Conservation (phyloP, 2,329 filamentous ascomycete species). For the Elsinoe batatas region DNA sequence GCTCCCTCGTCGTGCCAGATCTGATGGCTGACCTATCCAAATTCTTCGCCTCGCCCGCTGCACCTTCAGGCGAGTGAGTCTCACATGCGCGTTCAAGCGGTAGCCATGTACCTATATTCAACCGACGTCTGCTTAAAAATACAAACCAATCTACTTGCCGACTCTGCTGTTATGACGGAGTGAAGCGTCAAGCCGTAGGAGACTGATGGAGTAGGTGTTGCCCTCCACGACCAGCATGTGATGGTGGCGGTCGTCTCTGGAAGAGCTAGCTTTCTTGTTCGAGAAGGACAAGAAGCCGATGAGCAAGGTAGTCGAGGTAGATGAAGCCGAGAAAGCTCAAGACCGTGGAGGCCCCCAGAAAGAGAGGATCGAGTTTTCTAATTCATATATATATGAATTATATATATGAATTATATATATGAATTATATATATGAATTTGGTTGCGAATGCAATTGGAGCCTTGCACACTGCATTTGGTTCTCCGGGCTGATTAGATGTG, state of each 20-base stretch:
- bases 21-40: neutral
- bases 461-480: too few relatives aligned
- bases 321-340: neutral
- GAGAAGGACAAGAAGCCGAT: neutral
- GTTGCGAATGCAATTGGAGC: too few relatives aligned
- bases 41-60: neutral
- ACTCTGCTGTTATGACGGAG: neutral
- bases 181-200: conserved; percentile 38
- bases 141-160: too few relatives aligned
- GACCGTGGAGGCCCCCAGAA: neutral
- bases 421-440: too few relatives aligned
- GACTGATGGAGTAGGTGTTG: conserved; percentile 45
- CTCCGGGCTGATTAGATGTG: too few relatives aligned
- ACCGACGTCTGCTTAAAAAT: too few relatives aligned
- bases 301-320: neutral
- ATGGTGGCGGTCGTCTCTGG: conserved; percentile 44
- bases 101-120: too few relatives aligned
- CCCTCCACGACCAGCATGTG: conserved; percentile 43
- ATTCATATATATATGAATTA: too few relatives aligned
- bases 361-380: neutral
- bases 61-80: too few relatives aligned
- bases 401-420: too few relatives aligned
- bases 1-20: neutral
- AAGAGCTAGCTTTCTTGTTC: neutral
- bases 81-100: too few relatives aligned